A percentile compares a stretch with the other conserved stretches of the same genome.
These are phyloP conservation scores for Irpex sp. DNA, from an alignment of 1,284 basidiomycete species.

Conservation along the genomic window DNA sequence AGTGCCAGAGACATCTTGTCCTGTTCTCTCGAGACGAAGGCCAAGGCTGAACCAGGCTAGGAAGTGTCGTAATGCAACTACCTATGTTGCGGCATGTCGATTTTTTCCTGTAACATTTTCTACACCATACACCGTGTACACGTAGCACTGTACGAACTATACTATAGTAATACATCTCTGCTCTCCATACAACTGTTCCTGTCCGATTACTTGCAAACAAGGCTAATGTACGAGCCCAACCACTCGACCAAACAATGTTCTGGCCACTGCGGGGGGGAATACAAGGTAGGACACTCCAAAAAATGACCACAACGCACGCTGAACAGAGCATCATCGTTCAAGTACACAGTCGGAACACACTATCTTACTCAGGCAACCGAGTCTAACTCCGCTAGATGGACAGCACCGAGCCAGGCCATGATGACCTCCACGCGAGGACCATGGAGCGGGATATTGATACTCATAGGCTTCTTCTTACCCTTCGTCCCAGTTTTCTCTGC, in stretches of 20 bases:
- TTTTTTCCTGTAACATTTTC: slow-evolving; percentile 32
- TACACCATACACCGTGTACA: neutral
- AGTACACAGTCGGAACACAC: no score
- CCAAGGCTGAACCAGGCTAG: slow-evolving; percentile 33
- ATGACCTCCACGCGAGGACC: slow-evolving; percentile 80
- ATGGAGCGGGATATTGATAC: slow-evolving; percentile 78
- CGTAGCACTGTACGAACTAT: neutral
- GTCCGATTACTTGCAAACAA: no score
- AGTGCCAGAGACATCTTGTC: slow-evolving; percentile 38
- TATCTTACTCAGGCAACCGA: slow-evolving; percentile 29
- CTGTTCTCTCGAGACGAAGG: slow-evolving; percentile 35
- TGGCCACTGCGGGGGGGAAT: no score
- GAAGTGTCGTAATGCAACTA: slow-evolving; percentile 35
- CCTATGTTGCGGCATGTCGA: slow-evolving; percentile 39
- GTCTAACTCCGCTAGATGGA: slow-evolving; percentile 71
- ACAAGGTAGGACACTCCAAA: no score
- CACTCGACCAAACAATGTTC: no score
- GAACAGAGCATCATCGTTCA: no score
- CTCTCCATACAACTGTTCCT: no score
- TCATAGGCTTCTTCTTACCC: slow-evolving; percentile 51
- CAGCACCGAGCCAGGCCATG: slow-evolving; percentile 76
- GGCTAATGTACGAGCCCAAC: no score
- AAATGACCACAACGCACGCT: no score
- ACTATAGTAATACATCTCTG: neutral
- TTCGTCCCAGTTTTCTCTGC: slow-evolving; percentile 28